phyloP scores from a whole-genome alignment of 768 basidiomycete genomes.

The Mycena haematopus region DNA sequence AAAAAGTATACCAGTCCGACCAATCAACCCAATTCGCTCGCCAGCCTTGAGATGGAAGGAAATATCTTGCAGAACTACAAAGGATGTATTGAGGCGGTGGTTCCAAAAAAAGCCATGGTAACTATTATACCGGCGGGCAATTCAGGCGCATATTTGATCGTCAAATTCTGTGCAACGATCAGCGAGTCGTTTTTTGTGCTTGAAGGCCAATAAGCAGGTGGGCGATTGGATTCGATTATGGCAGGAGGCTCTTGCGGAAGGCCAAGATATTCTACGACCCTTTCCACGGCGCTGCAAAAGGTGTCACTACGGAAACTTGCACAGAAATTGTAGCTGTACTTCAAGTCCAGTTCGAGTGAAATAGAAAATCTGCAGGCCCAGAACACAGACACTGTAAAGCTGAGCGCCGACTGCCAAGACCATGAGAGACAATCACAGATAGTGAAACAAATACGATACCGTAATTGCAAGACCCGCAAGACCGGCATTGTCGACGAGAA shows the following conservation, averaged over 20 bases:
- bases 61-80: constrained; percentile 70
- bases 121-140: constrained; percentile 58
- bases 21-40: constrained; percentile 82
- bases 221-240: constrained; percentile 72
- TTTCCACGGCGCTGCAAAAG: constrained; percentile 76
- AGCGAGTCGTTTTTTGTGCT: constrained; percentile 63
- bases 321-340: constrained; percentile 40
- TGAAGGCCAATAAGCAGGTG: constrained; percentile 95
- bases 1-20: constrained; percentile 48
- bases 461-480: constrained; percentile 65
- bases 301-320: neutral
- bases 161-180: constrained; percentile 75
- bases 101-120: neutral
- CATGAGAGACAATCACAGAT: neutral
- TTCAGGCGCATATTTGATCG: constrained; percentile 85
- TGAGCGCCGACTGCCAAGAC: constrained; percentile 41
- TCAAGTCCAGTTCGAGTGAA: constrained; percentile 61
- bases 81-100: neutral
- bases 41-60: constrained; percentile 76
- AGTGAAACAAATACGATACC: neutral
- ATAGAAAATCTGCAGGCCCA: constrained; percentile 36
- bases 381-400: constrained; percentile 33
- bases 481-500: constrained; percentile 46
- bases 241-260: constrained; percentile 88
- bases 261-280: constrained; percentile 90